A percentile compares a stretch with the other conserved stretches of the same genome.
Conservation (phyloP, 23 red algal species). For the Gracilaria domingensis region DNA sequence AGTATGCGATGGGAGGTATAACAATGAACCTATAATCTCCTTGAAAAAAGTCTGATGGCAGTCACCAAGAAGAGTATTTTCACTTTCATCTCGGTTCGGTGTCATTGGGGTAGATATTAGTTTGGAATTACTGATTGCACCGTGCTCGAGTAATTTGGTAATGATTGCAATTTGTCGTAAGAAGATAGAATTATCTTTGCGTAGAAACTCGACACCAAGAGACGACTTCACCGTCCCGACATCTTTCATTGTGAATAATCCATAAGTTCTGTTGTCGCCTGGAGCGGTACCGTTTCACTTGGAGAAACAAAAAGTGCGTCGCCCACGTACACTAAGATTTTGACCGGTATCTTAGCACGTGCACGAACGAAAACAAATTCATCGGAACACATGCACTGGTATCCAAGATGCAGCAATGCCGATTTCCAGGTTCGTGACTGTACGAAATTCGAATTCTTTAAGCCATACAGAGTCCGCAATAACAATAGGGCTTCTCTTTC, state of each 20-base stretch:
- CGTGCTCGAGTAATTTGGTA: neutral
- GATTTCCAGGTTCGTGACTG: neutral
- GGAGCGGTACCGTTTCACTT: neutral
- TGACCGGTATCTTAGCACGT: neutral
- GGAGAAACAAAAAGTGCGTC: neutral
- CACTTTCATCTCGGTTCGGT: neutral
- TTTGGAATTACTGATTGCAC: neutral
- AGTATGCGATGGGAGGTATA: conserved; percentile 30
- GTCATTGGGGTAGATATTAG: neutral
- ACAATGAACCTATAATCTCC: conserved; percentile 38
- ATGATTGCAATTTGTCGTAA: conserved; percentile 1
- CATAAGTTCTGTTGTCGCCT: no score
- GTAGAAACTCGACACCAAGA: neutral
- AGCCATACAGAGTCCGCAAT: conserved; percentile 24
- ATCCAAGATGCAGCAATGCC: neutral
- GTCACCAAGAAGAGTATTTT: neutral
- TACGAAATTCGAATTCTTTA: neutral
- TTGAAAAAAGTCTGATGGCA: neutral
- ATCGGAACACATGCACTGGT: neutral
- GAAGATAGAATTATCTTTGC: neutral
- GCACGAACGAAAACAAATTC: neutral
- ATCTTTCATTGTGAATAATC: no score
- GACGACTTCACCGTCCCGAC: conserved; percentile 23
- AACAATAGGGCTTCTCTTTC: conserved; percentile 10
- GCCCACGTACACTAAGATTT: neutral